phyloP scores from a whole-genome alignment of 345 rosid species.

The Brassica cretica region DNA sequence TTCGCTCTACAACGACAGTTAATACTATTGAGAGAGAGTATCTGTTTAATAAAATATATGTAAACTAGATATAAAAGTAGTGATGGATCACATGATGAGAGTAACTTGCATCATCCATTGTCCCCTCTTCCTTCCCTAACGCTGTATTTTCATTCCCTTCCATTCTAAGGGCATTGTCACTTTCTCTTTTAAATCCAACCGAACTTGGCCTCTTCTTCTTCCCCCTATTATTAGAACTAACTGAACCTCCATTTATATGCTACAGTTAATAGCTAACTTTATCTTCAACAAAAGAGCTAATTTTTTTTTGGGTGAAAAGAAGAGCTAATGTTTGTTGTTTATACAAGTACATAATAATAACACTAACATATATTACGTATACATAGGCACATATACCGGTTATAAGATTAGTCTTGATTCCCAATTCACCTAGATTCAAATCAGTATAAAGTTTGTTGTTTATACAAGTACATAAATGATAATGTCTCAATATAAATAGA shows the following conservation, averaged over 20 bases:
- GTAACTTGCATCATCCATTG: constrained; percentile 42
- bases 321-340: too few relatives aligned
- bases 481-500: not conserved
- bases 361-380: not conserved
- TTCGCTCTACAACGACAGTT: too few relatives aligned
- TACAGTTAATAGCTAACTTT: not conserved
- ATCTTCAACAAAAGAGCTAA: not conserved
- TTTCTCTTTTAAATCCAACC: constrained; percentile 43
- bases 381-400: not conserved
- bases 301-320: too few relatives aligned
- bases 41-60: constrained; percentile 1
- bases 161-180: constrained; percentile 42
- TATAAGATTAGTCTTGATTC: not conserved
- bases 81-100: constrained; percentile 42
- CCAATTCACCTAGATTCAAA: not conserved
- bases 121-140: constrained; percentile 41
- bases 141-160: constrained; percentile 42
- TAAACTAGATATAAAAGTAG: constrained; percentile 20
- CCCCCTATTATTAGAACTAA: constrained; percentile 25
- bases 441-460: not conserved
- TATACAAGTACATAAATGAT: not conserved
- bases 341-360: too few relatives aligned
- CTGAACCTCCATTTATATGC: constrained; percentile 13
- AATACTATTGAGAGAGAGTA: too few relatives aligned
- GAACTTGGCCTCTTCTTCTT: constrained; percentile 41